Evolutionary conservation across 495 filamentous ascomycete species (phyloP).

Genomic region (Penicillium dipodomyicola): DNA sequence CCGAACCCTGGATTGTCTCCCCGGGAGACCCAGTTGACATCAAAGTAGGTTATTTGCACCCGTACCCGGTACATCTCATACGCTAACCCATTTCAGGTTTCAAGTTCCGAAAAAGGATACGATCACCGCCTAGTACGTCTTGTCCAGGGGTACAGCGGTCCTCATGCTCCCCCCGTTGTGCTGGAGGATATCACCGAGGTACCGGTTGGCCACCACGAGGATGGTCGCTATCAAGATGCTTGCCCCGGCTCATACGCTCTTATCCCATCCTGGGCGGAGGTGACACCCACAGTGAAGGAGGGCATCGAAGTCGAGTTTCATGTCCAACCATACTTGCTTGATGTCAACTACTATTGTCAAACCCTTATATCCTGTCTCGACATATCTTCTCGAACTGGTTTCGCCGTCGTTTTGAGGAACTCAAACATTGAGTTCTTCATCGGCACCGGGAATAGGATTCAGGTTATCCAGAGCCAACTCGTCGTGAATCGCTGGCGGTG

Average conservation of each 20-base stretch:
- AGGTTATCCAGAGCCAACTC: neutral
- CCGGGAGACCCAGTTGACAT: neutral
- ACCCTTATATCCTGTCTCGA: constrained; percentile 2
- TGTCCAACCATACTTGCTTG: constrained; percentile 6
- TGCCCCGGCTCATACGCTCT: neutral
- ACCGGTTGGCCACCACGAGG: neutral
- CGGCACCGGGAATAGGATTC: neutral
- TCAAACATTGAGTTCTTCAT: neutral
- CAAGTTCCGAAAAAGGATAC: neutral
- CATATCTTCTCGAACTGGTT: neutral
- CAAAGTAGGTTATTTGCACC: neutral
- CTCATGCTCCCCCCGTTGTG: neutral
- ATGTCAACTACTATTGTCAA: neutral
- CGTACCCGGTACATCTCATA: neutral
- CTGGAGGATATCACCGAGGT: neutral
- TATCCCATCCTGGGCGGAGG: neutral
- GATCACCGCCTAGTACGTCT: neutral
- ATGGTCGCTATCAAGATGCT: neutral
- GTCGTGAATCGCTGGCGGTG: constrained; percentile 3
- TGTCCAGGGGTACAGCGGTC: neutral
- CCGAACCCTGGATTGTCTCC: neutral
- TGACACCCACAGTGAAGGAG: neutral
- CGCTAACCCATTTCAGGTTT: neutral
- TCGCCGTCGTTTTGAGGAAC: neutral
- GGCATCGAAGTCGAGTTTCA: neutral